These are phyloP conservation scores for Raphanus raphanistrum DNA, from an alignment of 345 rosid genomes.

Conservation along the genomic window DNA sequence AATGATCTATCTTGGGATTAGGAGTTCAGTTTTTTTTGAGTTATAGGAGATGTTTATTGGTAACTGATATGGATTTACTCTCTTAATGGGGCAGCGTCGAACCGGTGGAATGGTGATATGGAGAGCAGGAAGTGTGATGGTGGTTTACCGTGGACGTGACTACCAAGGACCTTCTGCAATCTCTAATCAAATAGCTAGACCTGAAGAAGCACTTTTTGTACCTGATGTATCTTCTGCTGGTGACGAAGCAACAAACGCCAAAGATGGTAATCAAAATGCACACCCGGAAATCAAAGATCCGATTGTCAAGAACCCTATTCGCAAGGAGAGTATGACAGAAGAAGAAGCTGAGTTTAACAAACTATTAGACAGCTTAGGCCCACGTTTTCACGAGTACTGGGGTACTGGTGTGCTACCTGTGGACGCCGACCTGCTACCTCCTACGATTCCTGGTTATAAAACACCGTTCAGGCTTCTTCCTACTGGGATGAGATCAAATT, in stretches of 20 bases:
- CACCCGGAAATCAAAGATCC: conserved; percentile 45
- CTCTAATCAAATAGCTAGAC: conserved; percentile 40
- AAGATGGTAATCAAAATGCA: conserved; percentile 30
- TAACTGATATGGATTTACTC: conserved; percentile 33
- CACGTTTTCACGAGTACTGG: conserved; percentile 97
- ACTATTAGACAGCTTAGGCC: conserved; percentile 84
- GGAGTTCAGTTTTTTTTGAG: not conserved
- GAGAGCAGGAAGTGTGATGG: conserved; percentile 98
- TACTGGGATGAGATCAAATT: conserved; percentile 82
- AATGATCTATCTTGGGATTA: conserved; percentile 7
- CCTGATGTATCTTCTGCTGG: conserved; percentile 71
- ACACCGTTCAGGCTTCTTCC: conserved; percentile 99
- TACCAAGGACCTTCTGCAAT: conserved; percentile 67
- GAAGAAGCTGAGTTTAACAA: conserved; percentile 78
- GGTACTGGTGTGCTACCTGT: conserved; percentile 97
- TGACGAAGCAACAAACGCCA: conserved; percentile 28
- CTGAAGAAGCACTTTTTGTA: conserved; percentile 60
- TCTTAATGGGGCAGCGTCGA: conserved; percentile 75
- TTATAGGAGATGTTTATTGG: not conserved
- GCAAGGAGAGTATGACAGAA: conserved; percentile 54
- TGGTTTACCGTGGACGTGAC: conserved; percentile 80
- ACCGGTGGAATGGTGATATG: conserved; percentile 94
- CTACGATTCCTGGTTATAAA: conserved; percentile 72
- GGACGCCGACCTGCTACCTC: conserved; percentile 91
- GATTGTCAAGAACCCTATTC: conserved; percentile 37